Evolutionary conservation across 768 basidiomycete genomes (phyloP).

Genomic region (Podaxis carcinomalis): DNA sequence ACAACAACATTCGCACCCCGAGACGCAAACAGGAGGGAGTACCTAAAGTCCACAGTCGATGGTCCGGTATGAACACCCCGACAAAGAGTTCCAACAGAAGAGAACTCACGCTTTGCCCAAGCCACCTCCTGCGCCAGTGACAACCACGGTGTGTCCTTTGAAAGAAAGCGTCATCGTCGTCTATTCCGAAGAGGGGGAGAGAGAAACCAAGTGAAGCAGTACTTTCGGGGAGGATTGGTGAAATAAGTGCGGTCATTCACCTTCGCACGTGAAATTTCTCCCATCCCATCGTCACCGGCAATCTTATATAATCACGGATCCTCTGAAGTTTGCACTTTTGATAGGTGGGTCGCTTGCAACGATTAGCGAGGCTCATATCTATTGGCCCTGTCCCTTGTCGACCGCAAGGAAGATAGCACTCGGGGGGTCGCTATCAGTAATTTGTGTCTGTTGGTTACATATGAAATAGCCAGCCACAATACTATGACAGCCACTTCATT

Average conservation of each 20-base stretch:
- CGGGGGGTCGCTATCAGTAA: too few species aligned
- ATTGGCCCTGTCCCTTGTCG: too few species aligned
- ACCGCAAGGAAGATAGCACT: too few species aligned
- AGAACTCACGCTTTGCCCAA: slow-evolving; percentile 80
- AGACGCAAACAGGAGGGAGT: slow-evolving; percentile 88
- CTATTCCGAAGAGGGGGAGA: slow-evolving; percentile 3
- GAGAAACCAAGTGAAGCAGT: neutral
- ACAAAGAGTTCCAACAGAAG: neutral
- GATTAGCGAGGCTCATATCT: too few species aligned
- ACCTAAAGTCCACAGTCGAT: slow-evolving; percentile 41
- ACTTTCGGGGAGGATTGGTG: neutral
- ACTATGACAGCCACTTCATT: too few species aligned
- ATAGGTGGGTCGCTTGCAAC: neutral
- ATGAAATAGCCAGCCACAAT: too few species aligned
- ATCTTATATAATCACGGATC: neutral
- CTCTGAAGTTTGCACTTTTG: neutral
- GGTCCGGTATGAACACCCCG: slow-evolving; percentile 9
- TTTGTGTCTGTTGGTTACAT: too few species aligned
- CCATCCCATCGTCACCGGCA: neutral
- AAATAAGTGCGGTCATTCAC: neutral
- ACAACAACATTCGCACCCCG: slow-evolving; percentile 93
- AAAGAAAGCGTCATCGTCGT: slow-evolving; percentile 60
- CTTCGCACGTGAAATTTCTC: neutral
- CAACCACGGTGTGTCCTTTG: slow-evolving; percentile 85
- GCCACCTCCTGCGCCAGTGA: slow-evolving; percentile 96